Evolutionary conservation across 371 early-diverging fungal genomes (phyloP), one percentile per base, ranked within the genome.

Genomic region (Basidiobolus heterosporus): DNA sequence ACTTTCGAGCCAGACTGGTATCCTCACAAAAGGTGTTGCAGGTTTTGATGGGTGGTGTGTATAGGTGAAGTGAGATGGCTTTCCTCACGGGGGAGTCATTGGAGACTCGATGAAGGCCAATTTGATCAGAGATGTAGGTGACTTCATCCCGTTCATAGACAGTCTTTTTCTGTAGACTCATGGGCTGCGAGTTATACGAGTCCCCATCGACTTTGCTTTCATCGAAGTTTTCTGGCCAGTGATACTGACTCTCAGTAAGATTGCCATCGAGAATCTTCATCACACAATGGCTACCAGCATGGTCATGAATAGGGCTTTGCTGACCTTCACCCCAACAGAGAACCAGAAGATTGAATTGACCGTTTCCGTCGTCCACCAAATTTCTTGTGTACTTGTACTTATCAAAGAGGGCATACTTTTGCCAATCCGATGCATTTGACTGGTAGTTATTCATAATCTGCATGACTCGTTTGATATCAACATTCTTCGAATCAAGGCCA

Each of bases 251-350:
- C 58, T 94, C 95, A 48, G 70, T 58, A 35, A 94, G 66, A 52
- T 78, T 70, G 1, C 92, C 92, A 45, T 80, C 83, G 21, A 94
- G 69, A 23, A 92, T 65, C 59, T 92, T 91, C 84, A 94, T 83
- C 50, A 91, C 69, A 65, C 95, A 94, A 61, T 94, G 95, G 41
- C 89, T 80, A 40, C 78, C 77, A n/a, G 86, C 60, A 56, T 94
- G 95, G 62, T 91, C 86, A 60, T 92, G 93, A 61, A 92, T 88
- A 38, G 91, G 85, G 54, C 88, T 87, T 57, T 36, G 17, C 16
- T 44, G 52, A 16, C 40, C 41, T 4, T 75, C 75, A 46, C 79
- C 81, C 94, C 94, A 93, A 21, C 85, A 86, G 15, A 93, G 67
- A 41, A 91, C 72, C 64, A 93, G 80, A 23, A 93, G 70, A 58